Conservation (phyloP, 805 yeast species). For the Candida taoyuanica region DNA sequence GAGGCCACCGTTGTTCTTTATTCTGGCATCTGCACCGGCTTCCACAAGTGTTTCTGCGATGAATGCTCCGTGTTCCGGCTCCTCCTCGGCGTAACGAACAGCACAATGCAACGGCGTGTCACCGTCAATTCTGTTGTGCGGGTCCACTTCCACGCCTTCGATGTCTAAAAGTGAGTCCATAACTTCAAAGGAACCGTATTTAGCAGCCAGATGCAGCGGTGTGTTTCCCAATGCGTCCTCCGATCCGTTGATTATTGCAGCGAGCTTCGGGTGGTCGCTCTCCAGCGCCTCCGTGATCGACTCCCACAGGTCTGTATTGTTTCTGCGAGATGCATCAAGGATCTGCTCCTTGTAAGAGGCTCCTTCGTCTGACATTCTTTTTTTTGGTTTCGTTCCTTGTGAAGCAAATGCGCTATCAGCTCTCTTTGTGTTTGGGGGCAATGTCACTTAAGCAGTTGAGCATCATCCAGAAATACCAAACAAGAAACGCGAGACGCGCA, state of each 20-base stretch:
- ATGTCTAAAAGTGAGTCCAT: conserved; percentile 78
- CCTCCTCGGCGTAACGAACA: conserved; percentile 61
- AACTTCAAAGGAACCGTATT: conserved; percentile 80
- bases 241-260: conserved; percentile 59
- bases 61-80: conserved; percentile 78
- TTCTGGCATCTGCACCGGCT: conserved; percentile 82
- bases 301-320: conserved; percentile 71
- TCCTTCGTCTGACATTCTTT: conserved; percentile 47
- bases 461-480: no score
- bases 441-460: no score
- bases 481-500: no score
- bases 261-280: conserved; percentile 26
- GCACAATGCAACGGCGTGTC: conserved; percentile 90
- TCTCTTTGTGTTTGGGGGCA: no score
- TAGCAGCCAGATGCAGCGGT: conserved; percentile 77
- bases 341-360: conserved; percentile 77
- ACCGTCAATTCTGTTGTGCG: conserved; percentile 62
- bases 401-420: no score
- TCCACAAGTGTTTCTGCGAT: conserved; percentile 78
- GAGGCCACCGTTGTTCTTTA: conserved; percentile 55
- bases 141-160: conserved; percentile 89
- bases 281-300: conserved; percentile 42
- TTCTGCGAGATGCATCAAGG: conserved; percentile 82
- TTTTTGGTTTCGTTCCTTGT: no score
- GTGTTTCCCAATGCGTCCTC: conserved; percentile 76